Evolutionary conservation across 306 rosid genomes (phyloP).

Genomic region (Ziziphus jujuba): DNA sequence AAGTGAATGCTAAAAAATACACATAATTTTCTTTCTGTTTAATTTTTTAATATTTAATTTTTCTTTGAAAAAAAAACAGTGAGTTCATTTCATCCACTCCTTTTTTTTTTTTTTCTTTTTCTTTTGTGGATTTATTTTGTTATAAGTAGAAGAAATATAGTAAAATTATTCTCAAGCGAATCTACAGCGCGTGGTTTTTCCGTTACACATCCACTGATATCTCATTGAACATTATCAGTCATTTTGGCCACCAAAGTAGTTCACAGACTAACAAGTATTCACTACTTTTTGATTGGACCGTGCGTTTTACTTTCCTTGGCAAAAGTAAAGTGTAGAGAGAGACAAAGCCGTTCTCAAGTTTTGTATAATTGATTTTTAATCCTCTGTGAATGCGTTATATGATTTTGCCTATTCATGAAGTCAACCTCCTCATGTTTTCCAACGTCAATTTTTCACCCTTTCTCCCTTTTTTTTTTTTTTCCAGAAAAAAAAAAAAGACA

Average conservation of each 20-base stretch:
- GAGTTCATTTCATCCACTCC: no score
- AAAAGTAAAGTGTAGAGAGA: background rate
- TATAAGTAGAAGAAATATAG: background rate
- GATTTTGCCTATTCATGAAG: background rate
- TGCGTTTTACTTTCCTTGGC: background rate
- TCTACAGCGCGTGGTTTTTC: conserved; percentile 17
- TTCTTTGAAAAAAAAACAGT: background rate
- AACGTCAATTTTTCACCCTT: conserved; percentile 7
- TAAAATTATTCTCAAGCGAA: conserved; percentile 5
- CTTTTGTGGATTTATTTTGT: background rate
- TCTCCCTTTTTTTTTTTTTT: background rate
- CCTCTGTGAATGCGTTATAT: background rate
- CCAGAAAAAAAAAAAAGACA: no score
- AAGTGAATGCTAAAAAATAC: background rate
- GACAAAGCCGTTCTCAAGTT: background rate
- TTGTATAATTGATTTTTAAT: background rate
- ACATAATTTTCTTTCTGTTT: no score
- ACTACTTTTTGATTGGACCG: conserved; percentile 20
- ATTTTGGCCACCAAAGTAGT: background rate
- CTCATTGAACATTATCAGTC: background rate
- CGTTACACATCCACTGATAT: background rate
- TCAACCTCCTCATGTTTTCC: background rate
- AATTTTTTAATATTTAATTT: no score
- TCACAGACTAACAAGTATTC: conserved; percentile 7
- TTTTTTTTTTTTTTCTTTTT: background rate